Conservation (phyloP, 192 early-diverging fungal genomes). For the Fimicolochytrium jonesii region DNA sequence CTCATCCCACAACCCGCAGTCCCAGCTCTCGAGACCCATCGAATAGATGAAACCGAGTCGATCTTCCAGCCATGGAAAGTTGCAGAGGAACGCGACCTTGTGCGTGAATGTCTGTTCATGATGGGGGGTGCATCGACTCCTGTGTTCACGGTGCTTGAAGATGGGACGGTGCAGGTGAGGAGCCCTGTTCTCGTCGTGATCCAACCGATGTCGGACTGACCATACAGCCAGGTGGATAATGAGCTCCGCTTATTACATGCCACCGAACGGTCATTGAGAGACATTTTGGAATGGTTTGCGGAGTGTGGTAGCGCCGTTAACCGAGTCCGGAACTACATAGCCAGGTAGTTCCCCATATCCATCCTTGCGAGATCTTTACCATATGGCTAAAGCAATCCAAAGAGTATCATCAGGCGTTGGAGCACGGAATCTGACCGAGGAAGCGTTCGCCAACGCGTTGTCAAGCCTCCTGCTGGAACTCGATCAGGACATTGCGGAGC, state of each 20-base stretch:
- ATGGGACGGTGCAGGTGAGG: background rate
- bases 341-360: background rate
- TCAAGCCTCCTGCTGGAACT: background rate
- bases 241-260: constrained; percentile 1
- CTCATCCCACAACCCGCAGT: no score
- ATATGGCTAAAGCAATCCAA: no score
- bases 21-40: no score
- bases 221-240: no score
- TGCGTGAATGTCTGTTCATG: constrained; percentile 17
- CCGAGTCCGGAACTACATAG: background rate
- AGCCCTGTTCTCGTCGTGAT: no score
- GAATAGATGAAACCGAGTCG: no score
- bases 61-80: no score
- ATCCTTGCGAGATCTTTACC: background rate
- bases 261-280: background rate
- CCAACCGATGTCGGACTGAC: no score
- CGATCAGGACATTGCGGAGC: background rate
- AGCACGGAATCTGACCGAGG: background rate
- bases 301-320: background rate
- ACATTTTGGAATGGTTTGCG: constrained; percentile 10
- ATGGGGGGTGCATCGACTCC: constrained; percentile 1
- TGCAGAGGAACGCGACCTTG: constrained; percentile 1
- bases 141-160: background rate
- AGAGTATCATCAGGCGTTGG: no score
- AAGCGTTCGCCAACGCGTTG: background rate